Evolutionary conservation across 345 rosid genomes (phyloP).

Genomic region (Hevea brasiliensis): DNA sequence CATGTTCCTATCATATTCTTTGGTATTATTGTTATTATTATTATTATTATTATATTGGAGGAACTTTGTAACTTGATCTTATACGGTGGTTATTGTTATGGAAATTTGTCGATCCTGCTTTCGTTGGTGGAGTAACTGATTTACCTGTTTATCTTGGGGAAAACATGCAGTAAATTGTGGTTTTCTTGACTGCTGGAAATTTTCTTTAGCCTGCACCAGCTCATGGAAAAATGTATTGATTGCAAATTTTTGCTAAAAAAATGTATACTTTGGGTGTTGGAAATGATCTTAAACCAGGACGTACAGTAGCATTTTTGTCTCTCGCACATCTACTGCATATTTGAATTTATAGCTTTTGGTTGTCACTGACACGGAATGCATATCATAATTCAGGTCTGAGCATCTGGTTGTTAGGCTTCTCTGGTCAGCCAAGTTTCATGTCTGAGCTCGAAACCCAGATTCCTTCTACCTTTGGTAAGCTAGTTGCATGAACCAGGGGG

Average conservation of each 20-base stretch:
- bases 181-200: too few relatives aligned
- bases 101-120: not conserved
- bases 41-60: not conserved
- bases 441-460: constrained; percentile 73
- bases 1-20: too few relatives aligned
- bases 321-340: too few relatives aligned
- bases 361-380: not conserved
- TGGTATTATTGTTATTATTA: not conserved
- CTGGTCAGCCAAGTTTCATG: constrained; percentile 56
- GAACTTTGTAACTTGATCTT: not conserved
- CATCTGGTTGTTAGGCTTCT: constrained; percentile 38
- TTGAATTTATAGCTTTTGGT: not conserved
- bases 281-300: not conserved
- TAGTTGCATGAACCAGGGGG: not conserved
- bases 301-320: too few relatives aligned
- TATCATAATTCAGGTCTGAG: constrained; percentile 43
- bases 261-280: not conserved
- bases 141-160: not conserved
- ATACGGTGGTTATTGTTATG: not conserved
- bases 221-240: too few relatives aligned
- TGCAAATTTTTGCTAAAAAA: too few relatives aligned
- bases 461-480: constrained; percentile 68
- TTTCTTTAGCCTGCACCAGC: too few relatives aligned
- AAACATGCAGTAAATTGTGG: not conserved
- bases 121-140: not conserved